A percentile compares a stretch with the other conserved stretches of the same genome.
Conservation (phyloP, 441 rosid genomes). For the Adansonia grandidieri region DNA sequence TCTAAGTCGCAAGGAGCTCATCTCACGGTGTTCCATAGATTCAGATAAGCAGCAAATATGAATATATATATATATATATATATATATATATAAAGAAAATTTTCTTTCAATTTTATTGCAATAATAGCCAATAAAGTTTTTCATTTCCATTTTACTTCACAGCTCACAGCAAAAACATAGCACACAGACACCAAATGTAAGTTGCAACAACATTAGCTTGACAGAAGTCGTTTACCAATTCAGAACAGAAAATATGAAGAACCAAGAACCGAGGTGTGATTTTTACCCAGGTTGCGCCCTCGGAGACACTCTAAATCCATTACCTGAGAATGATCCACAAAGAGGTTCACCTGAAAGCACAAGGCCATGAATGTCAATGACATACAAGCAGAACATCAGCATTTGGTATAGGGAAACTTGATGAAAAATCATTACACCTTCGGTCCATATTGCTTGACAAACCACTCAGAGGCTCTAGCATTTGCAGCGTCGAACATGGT, state of each 20-base stretch:
- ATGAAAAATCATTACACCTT: constrained; percentile 45
- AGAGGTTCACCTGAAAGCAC: constrained; percentile 79
- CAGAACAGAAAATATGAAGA: constrained; percentile 53
- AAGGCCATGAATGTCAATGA: constrained; percentile 15
- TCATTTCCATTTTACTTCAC: not conserved
- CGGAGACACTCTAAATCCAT: constrained; percentile 85
- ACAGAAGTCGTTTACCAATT: constrained; percentile 18
- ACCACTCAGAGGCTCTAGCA: constrained; percentile 78
- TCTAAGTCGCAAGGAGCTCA: not conserved
- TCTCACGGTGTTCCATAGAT: not conserved
- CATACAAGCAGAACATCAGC: not conserved
- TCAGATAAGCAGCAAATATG: not conserved
- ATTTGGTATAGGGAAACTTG: not conserved
- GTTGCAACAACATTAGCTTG: not conserved
- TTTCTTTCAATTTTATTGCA: not conserved
- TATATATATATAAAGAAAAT: not conserved
- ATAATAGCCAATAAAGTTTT: not conserved
- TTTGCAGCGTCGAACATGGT: constrained; percentile 93
- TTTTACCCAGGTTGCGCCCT: constrained; percentile 63
- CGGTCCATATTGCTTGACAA: constrained; percentile 74
- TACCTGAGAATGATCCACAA: constrained; percentile 86
- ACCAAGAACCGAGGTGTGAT: constrained; percentile 51
- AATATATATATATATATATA: no score
- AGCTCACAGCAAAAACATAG: not conserved
- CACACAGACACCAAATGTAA: not conserved